Conservation (phyloP, 192 early-diverging fungal species). For the Phlyctochytrium arcticum region DNA sequence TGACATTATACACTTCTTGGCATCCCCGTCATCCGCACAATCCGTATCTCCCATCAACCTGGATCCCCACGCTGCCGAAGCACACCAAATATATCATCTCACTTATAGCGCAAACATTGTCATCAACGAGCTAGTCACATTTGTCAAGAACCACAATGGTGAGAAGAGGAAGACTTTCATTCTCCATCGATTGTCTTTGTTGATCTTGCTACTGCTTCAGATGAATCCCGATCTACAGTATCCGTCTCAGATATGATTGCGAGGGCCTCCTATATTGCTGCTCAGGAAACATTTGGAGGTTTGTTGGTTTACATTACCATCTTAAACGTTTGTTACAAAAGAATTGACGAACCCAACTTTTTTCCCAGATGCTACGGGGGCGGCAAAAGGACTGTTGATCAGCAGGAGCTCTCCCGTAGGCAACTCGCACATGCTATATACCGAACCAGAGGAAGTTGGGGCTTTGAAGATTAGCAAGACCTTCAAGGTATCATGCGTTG, state of each 20-base stretch:
- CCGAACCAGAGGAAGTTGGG: conserved; percentile 10
- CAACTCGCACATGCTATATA: background rate
- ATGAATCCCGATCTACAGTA: too few species aligned
- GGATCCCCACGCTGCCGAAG: conserved; percentile 1
- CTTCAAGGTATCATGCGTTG: too few species aligned
- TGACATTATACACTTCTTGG: conserved; percentile 19
- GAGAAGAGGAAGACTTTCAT: background rate
- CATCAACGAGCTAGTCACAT: conserved; percentile 20
- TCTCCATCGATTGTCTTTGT: too few species aligned
- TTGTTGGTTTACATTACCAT: too few species aligned
- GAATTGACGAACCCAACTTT: too few species aligned
- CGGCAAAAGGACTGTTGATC: too few species aligned
- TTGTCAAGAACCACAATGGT: conserved; percentile 29
- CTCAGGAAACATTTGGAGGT: conserved; percentile 15
- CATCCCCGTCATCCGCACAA: conserved; percentile 8
- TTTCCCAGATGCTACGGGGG: too few species aligned
- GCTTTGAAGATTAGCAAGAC: conserved; percentile 11
- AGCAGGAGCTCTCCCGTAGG: conserved; percentile 16
- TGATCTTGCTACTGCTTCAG: too few species aligned
- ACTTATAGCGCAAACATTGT: background rate
- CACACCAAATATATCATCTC: too few species aligned
- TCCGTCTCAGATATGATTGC: conserved; percentile 18
- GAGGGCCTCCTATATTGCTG: conserved; percentile 3
- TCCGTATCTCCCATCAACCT: background rate
- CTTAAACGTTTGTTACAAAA: too few species aligned